A percentile compares a stretch with the other conserved stretches of the same genome.
These are phyloP conservation scores for Drosera spatulata DNA, from an alignment of 179 eudicot genomes.

Conservation along the genomic window DNA sequence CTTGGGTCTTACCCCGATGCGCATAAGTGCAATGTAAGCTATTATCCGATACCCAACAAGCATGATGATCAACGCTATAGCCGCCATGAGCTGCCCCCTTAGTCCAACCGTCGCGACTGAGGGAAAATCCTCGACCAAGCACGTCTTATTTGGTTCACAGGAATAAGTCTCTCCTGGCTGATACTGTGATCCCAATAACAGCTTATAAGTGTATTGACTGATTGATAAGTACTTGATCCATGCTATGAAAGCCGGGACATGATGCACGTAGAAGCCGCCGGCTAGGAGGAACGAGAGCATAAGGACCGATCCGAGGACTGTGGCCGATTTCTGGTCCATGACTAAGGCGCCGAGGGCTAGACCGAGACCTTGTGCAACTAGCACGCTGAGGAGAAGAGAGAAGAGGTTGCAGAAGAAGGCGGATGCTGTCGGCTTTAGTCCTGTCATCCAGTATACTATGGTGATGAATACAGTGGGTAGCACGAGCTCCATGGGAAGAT, in stretches of 20 bases:
- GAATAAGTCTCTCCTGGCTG: slow-evolving; percentile 32
- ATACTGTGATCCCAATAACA: slow-evolving; percentile 54
- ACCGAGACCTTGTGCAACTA: slow-evolving; percentile 67
- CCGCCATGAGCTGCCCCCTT: slow-evolving; percentile 18
- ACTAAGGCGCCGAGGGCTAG: slow-evolving; percentile 69
- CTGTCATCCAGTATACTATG: slow-evolving; percentile 71
- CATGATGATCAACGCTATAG: slow-evolving; percentile 42
- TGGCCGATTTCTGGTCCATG: slow-evolving; percentile 54
- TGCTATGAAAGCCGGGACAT: slow-evolving; percentile 52
- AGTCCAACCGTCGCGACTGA: slow-evolving; percentile 47
- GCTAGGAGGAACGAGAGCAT: slow-evolving; percentile 56
- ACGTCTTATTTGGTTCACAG: slow-evolving; percentile 25
- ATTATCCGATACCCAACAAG: slow-evolving; percentile 48
- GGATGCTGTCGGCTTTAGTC: slow-evolving; percentile 27
- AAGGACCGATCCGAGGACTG: slow-evolving; percentile 46
- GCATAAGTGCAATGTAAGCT: slow-evolving; percentile 74
- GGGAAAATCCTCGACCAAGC: slow-evolving; percentile 56
- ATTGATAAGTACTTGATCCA: slow-evolving; percentile 73
- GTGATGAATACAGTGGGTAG: slow-evolving; percentile 51
- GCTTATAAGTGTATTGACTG: slow-evolving; percentile 42
- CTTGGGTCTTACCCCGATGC: slow-evolving; percentile 42
- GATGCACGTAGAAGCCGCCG: slow-evolving; percentile 69
- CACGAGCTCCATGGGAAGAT: slow-evolving; percentile 65
- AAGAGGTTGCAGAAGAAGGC: slow-evolving; percentile 38
- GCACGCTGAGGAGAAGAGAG: slow-evolving; percentile 35